Base-by-base conservation (phyloP, 768 basidiomycete genomes). In the Rhizopogon vinicolor region DNA sequence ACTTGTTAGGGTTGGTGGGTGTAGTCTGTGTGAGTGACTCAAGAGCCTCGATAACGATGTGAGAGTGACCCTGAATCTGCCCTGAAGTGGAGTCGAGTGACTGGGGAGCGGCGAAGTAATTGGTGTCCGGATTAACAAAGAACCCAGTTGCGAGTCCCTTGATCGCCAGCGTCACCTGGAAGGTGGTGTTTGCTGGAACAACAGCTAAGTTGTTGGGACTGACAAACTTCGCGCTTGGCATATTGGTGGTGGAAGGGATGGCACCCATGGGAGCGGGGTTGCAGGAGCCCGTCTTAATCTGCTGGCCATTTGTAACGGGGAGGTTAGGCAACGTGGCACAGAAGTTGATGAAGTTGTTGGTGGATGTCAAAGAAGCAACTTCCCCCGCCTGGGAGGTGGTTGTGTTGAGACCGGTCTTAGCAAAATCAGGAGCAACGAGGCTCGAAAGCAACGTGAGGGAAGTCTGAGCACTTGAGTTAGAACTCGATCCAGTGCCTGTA, bases 311-410 rank as follows among this genome's bases (percentile, higher is more conserved):
- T 43, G 87, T 87, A 56, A 86, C 73, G 3, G 85, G 78, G 48
- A 78, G 66, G 51, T 75, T 61, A 3, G 76, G 64, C 3, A 75
- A 62, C 14, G 77, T 79, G 7, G 73, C 67, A 61, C 86, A 87
- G 66, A 74, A 85, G 72, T 86, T 86, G 71, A 87, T 86, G 67
- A 85, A 90, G 75, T 89, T 89, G 73, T 89, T 85, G 44, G 67
- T 68, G n/a, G 85, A 85, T 0, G 80, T 84, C 7, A 82, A 68
- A 6, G 84, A 85, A 13, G 82, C 72, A 22, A 77, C 76, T 67
- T 85, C 77, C 29, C 81, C 83, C 52, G 75, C 57, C 1, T 62
- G 60, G 0, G 72, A 58, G 19, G 65, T 59, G 28, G 56, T 62
- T 22, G 41, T 52, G 14, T 62, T 59, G 57, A 74, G 68, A 19